Evolutionary conservation across 345 rosid species (phyloP).

Genomic region (Populus deltoides): DNA sequence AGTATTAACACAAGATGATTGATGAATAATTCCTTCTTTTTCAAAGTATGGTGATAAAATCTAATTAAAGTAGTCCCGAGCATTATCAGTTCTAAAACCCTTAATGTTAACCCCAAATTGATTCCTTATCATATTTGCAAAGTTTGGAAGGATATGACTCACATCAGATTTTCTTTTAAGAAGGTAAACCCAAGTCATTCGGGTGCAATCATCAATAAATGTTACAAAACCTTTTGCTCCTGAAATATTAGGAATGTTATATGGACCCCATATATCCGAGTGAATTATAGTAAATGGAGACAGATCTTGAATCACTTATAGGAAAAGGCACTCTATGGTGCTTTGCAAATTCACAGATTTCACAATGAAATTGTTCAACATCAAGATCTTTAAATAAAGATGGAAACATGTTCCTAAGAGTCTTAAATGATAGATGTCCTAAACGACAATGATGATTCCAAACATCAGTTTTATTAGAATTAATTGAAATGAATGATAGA

Average conservation of each 20-base stretch:
- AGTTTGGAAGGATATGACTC: neutral
- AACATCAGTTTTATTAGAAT: neutral
- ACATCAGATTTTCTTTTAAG: neutral
- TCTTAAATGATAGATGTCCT: too few relatives aligned
- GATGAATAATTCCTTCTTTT: too few relatives aligned
- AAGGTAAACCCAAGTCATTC: too few relatives aligned
- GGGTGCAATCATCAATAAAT: too few relatives aligned
- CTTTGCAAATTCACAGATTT: neutral
- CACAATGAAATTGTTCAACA: neutral
- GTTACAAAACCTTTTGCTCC: neutral
- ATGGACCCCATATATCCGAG: neutral
- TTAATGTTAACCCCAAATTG: neutral
- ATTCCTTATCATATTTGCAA: too few relatives aligned
- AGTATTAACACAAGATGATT: too few relatives aligned
- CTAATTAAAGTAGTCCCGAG: too few relatives aligned
- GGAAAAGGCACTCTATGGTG: neutral
- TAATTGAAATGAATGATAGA: too few relatives aligned
- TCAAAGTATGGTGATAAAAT: too few relatives aligned
- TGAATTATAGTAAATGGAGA: neutral
- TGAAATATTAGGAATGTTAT: neutral
- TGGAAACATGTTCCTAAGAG: too few relatives aligned
- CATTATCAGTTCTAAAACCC: neutral
- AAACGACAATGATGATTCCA: neutral
- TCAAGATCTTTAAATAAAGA: too few relatives aligned
- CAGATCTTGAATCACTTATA: too few relatives aligned